Evolutionary conservation across 1,284 basidiomycete genomes (phyloP).

Genomic region (Kalmanozyma brasiliensis): DNA sequence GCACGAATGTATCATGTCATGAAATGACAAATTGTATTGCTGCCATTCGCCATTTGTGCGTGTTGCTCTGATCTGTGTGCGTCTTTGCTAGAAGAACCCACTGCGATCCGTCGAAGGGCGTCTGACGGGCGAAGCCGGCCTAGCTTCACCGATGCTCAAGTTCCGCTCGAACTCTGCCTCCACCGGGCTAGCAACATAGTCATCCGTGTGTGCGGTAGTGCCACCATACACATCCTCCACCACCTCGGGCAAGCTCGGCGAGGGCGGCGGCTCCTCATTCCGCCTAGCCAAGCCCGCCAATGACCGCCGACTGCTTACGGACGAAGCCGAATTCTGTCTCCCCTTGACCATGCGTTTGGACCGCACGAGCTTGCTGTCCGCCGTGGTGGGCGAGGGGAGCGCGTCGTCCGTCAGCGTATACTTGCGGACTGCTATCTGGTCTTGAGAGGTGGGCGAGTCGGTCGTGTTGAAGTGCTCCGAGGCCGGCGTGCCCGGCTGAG

Average conservation of each 20-base stretch:
- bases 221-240: conserved; percentile 21
- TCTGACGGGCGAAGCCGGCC: neutral
- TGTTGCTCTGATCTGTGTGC: neutral
- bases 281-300: conserved; percentile 13
- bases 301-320: conserved; percentile 14
- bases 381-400: neutral
- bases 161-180: neutral
- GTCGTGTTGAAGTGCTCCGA: no score
- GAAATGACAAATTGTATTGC: neutral
- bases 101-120: conserved; percentile 25
- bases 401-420: conserved; percentile 36
- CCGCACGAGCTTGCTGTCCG: conserved; percentile 15
- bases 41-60: neutral
- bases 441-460: no score
- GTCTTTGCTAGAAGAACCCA: conserved; percentile 16
- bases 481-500: no score
- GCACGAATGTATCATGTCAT: conserved; percentile 1
- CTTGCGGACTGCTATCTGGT: conserved; percentile 18
- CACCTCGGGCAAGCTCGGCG: conserved; percentile 15
- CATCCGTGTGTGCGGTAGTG: neutral
- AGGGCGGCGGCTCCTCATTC: conserved; percentile 9
- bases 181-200: neutral
- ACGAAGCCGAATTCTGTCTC: conserved; percentile 22
- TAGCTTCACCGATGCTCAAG: neutral
- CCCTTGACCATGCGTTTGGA: conserved; percentile 29